These are phyloP conservation scores for Dictyostelium capitatum DNA, from an alignment of 78 protist species.

Conservation along the genomic window DNA sequence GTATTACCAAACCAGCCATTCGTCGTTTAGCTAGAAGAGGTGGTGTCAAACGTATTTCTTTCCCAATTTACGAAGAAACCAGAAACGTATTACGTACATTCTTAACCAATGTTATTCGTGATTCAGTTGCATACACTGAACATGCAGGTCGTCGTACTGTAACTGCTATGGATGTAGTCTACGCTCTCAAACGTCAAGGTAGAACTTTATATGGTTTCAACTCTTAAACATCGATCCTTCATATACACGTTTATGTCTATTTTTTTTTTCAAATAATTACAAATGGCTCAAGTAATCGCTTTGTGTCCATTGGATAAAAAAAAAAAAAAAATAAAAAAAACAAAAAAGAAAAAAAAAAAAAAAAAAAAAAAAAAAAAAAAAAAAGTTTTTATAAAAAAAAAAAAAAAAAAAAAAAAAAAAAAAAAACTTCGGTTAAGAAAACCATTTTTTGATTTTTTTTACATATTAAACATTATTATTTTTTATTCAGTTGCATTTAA, in stretches of 20 bases:
- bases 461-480: too few species aligned
- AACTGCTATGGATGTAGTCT: constrained; percentile 97
- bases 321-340: too few species aligned
- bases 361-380: too few species aligned
- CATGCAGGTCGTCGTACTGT: constrained; percentile 98
- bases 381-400: too few species aligned
- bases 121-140: constrained; percentile 97
- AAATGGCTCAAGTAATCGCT: too few species aligned
- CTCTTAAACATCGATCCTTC: constrained; percentile 84
- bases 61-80: constrained; percentile 98
- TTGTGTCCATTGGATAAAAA: too few species aligned
- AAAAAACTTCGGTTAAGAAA: too few species aligned
- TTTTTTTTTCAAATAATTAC: too few species aligned
- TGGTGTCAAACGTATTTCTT: constrained; percentile 97
- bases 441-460: too few species aligned
- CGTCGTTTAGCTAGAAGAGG: constrained; percentile 98
- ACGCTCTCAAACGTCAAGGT: constrained; percentile 97
- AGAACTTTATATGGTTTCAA: constrained; percentile 98
- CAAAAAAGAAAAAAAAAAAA: too few species aligned
- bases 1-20: constrained; percentile 98
- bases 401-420: too few species aligned
- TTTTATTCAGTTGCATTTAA: constrained; percentile 33
- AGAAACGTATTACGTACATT: constrained; percentile 91
- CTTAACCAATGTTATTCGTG: constrained; percentile 92
- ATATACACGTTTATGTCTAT: too few species aligned